phyloP scores from a whole-genome alignment of 768 basidiomycete species.

The Aureoboletus auriporus region DNA sequence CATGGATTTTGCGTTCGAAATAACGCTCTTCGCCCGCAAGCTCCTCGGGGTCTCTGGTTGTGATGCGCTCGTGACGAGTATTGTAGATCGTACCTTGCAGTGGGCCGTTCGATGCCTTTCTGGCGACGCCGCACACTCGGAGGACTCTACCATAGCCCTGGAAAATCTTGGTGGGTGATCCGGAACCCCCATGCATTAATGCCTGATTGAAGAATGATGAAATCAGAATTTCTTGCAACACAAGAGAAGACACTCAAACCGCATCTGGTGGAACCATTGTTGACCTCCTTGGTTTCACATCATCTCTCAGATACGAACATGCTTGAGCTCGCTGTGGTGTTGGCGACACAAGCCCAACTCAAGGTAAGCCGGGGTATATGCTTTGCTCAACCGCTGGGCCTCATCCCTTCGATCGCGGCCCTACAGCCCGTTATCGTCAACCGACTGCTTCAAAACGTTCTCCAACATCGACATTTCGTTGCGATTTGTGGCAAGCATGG shows the following conservation, averaged over 20 bases:
- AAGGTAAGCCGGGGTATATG: conserved; percentile 49
- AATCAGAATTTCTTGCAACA: conserved; percentile 12
- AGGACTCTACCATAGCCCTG: conserved; percentile 20
- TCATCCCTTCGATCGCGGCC: background rate
- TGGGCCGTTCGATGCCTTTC: conserved; percentile 50
- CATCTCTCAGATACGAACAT: conserved; percentile 43
- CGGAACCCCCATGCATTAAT: background rate
- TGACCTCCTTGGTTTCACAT: conserved; percentile 60
- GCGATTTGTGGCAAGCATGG: conserved; percentile 34
- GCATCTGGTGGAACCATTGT: conserved; percentile 67
- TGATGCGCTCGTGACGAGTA: conserved; percentile 20
- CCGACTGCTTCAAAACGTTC: conserved; percentile 67
- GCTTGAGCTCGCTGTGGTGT: conserved; percentile 40
- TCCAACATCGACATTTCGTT: conserved; percentile 67
- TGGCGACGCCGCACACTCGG: conserved; percentile 25
- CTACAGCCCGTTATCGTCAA: conserved; percentile 65
- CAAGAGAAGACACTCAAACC: conserved; percentile 33
- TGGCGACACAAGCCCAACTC: conserved; percentile 43
- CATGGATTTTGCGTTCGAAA: conserved; percentile 26
- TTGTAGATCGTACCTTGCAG: conserved; percentile 47
- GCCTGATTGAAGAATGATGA: background rate
- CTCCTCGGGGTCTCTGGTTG: conserved; percentile 23
- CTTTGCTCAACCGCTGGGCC: background rate
- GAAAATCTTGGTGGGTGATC: conserved; percentile 37
- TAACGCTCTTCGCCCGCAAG: conserved; percentile 31